Evolutionary conservation across 2,329 filamentous ascomycete species (phyloP).

Genomic region (Sarocladium kiliense): DNA sequence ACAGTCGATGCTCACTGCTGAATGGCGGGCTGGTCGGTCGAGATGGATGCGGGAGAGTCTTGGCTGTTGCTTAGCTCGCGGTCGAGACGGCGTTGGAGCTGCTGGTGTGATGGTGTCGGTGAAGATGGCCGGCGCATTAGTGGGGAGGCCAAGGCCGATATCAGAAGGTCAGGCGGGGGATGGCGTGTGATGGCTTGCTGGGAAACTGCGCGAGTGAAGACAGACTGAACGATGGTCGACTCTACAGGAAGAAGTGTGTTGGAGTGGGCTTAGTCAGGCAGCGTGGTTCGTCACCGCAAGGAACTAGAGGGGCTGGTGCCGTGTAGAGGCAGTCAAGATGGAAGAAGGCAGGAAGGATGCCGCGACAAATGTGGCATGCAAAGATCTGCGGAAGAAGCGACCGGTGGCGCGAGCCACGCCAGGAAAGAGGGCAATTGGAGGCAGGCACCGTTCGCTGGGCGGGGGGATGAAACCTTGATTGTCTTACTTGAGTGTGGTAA

Average conservation of each 20-base stretch:
- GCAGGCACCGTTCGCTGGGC: background rate
- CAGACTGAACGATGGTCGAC: too few relatives aligned
- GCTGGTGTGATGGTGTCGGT: background rate
- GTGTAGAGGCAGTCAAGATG: background rate
- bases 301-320: background rate
- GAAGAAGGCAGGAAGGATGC: background rate
- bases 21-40: background rate
- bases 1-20: background rate
- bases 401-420: background rate
- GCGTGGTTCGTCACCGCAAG: too few relatives aligned
- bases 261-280: background rate
- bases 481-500: background rate
- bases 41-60: background rate
- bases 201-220: background rate
- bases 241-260: background rate
- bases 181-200: background rate
- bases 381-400: background rate
- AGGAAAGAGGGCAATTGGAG: background rate
- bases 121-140: background rate
- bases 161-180: constrained; percentile 4
- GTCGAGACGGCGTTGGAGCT: background rate
- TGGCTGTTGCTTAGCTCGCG: constrained; percentile 4
- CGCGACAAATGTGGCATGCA: background rate
- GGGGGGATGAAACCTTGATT: constrained; percentile 5
- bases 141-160: background rate